These are phyloP conservation scores for Penicillium capsulatum DNA, from an alignment of 2,329 filamentous ascomycete species.

Conservation along the genomic window DNA sequence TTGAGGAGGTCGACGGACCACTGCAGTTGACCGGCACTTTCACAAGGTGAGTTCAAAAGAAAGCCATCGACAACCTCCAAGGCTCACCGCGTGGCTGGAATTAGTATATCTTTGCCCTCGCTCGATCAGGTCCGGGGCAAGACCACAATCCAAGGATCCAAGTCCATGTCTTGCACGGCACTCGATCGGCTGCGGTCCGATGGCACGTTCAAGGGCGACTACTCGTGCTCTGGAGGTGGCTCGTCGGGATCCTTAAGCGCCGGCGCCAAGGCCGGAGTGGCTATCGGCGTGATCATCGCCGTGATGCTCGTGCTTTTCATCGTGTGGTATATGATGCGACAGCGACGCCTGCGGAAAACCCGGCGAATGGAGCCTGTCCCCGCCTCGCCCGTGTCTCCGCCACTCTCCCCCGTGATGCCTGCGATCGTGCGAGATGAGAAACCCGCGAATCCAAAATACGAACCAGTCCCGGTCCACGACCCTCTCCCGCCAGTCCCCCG, in stretches of 20 bases:
- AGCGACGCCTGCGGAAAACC: conserved; percentile 8
- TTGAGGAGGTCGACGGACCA: conserved; percentile 24
- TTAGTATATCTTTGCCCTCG: conserved; percentile 23
- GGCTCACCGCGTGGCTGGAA: background rate
- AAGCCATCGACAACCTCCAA: background rate
- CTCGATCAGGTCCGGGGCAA: conserved; percentile 23
- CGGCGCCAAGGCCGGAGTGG: conserved; percentile 31
- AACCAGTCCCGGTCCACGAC: conserved; percentile 1
- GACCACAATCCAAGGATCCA: conserved; percentile 20
- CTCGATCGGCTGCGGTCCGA: conserved; percentile 15
- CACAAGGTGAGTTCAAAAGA: conserved; percentile 13
- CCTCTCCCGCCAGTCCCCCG: conserved; percentile 7
- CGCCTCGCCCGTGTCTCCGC: background rate
- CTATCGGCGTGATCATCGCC: conserved; percentile 41
- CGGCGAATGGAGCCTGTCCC: background rate
- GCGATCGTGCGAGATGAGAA: conserved; percentile 7
- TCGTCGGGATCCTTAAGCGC: conserved; percentile 15
- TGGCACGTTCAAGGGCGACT: conserved; percentile 16
- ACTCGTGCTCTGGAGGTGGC: conserved; percentile 16
- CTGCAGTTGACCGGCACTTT: conserved; percentile 24
- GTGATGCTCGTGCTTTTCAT: conserved; percentile 16
- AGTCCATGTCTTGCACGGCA: conserved; percentile 21
- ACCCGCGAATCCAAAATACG: conserved; percentile 1
- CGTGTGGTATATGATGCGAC: conserved; percentile 19
- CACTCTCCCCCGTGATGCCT: background rate